Evolutionary conservation across 148 eudicot genomes (phyloP).

Genomic region (Vaccinium myrtillus): DNA sequence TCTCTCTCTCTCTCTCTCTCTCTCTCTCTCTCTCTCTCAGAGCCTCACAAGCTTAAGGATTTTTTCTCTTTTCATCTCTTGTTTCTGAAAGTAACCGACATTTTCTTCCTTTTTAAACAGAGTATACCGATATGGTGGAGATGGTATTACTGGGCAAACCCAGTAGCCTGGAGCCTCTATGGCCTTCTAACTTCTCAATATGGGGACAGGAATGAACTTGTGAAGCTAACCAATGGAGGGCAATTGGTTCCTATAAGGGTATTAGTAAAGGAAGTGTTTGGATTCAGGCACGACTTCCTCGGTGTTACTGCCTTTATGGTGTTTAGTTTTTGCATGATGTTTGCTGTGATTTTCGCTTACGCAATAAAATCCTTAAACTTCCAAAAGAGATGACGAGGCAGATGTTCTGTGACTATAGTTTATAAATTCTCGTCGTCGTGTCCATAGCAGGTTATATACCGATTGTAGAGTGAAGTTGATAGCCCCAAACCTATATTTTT

Average conservation of each 20-base stretch:
- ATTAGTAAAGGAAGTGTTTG: constrained; percentile 59
- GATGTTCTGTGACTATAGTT: neutral
- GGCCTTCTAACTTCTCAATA: constrained; percentile 93
- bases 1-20: neutral
- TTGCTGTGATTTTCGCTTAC: constrained; percentile 80
- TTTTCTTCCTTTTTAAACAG: constrained; percentile 35
- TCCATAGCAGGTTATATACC: constrained; percentile 13
- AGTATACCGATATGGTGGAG: constrained; percentile 97
- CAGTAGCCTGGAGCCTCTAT: constrained; percentile 91
- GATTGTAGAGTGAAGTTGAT: neutral
- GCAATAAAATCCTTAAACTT: constrained; percentile 86
- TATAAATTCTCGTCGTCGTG: neutral
- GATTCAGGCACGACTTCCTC: constrained; percentile 72
- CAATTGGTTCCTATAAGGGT: constrained; percentile 33
- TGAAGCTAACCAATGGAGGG: constrained; percentile 69
- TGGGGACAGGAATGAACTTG: constrained; percentile 45
- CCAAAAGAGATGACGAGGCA: constrained; percentile 66
- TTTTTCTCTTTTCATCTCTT: neutral
- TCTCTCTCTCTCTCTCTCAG: too few relatives aligned
- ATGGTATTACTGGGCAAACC: constrained; percentile 99
- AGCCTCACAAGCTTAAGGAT: neutral
- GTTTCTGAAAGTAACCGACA: neutral
- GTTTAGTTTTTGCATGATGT: constrained; percentile 57
- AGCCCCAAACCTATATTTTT: neutral
- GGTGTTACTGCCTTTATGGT: constrained; percentile 63